These are phyloP conservation scores for Fusarium fujikuroi DNA, from an alignment of 2,329 filamentous ascomycete species.

Conservation along the genomic window DNA sequence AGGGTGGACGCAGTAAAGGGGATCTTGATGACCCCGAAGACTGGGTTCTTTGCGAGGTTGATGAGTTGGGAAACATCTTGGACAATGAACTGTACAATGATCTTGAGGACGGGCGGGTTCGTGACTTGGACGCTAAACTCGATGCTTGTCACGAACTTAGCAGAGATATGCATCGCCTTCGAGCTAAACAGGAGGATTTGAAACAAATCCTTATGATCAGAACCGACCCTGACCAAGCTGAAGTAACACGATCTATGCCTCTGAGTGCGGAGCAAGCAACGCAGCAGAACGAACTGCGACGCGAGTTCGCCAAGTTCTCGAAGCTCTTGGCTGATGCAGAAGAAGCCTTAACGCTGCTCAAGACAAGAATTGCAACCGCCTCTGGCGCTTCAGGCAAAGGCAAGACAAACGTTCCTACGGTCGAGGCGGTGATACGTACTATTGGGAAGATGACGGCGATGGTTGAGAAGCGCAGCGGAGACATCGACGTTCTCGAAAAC, in stretches of 20 bases:
- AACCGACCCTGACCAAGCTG: conserved; percentile 73
- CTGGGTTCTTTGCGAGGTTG: conserved; percentile 82
- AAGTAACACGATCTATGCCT: conserved; percentile 74
- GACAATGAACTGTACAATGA: conserved; percentile 71
- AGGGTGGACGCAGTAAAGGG: conserved; percentile 67
- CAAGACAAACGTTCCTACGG: conserved; percentile 74
- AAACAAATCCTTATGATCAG: conserved; percentile 77
- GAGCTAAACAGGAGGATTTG: conserved; percentile 80
- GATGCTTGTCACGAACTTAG: conserved; percentile 73
- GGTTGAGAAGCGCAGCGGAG: conserved; percentile 89
- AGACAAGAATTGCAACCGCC: conserved; percentile 76
- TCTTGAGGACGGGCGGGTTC: conserved; percentile 75
- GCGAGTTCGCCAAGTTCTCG: conserved; percentile 78
- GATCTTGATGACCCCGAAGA: conserved; percentile 76
- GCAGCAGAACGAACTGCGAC: conserved; percentile 85
- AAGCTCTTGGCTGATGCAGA: conserved; percentile 82
- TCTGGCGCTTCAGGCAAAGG: conserved; percentile 61
- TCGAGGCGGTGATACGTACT: conserved; percentile 91
- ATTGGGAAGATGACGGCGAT: conserved; percentile 93
- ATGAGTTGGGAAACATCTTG: conserved; percentile 72
- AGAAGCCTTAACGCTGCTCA: conserved; percentile 80
- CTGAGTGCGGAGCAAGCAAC: conserved; percentile 86
- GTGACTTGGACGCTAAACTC: conserved; percentile 75
- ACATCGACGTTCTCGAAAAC: conserved; percentile 89
- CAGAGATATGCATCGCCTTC: conserved; percentile 76